Evolutionary conservation across 1,284 basidiomycete genomes (phyloP), one percentile per base, ranked within the genome.

Genomic region (Prillingera fragicola): DNA sequence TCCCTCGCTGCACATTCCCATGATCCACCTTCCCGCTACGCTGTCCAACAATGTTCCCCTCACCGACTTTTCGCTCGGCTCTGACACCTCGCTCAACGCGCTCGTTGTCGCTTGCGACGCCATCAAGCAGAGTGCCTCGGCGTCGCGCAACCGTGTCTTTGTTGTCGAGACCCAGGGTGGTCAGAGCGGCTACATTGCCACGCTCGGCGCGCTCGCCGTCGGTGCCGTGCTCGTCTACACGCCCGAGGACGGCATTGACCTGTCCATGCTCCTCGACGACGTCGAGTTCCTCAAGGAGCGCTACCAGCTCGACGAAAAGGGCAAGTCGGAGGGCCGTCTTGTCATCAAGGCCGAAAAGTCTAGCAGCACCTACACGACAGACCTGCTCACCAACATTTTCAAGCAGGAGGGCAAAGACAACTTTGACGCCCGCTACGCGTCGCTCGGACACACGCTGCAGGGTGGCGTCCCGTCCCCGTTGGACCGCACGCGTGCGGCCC

Each of bases 101-200:
- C 77, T 99, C n/a, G 90, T 97, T 28, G 85, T 90, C 50, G 92
- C 95, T 3, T 97, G 92, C 65, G 95, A 99, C 72, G 84, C 91
- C 24, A 95, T 98, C 73, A 95, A 92, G 75, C 95, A 98, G 77
- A 91, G 87, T 60, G 94, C 95, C 5, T 87, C 86, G 39, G 94
- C 94, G 6, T 92, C 87, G 60, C 74, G 94, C 54, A 94, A 97
- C 70, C 77, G 94, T 36, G 92, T 96, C 43, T 98, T 99, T 67
- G 86, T 98, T 2, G 89, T 99, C 21, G 92, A 98, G 74, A 96
- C 92, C 0, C 95, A 98, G 71, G 94, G 95, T 43, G 94, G 94
- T 26, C 84, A 84, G 72, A 95, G 88, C 67, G 94, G 95, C 9
- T 97, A 95, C 70, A 82, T 98, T 50, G 91, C 92, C 7, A 85